These are phyloP conservation scores for Eucalyptus rudis DNA, from an alignment of 345 rosid species.

Conservation along the genomic window DNA sequence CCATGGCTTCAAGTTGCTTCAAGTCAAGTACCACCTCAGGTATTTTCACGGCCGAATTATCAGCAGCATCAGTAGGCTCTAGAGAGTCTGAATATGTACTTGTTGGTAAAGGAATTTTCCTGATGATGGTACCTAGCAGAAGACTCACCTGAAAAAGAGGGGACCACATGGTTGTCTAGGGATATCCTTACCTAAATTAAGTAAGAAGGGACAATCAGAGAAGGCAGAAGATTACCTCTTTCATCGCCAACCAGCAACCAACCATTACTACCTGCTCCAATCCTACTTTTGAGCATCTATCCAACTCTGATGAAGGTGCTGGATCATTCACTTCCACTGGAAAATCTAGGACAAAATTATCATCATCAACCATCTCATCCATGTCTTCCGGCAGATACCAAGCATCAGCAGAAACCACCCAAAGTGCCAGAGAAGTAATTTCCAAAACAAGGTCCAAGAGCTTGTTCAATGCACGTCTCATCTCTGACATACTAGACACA, in stretches of 20 bases:
- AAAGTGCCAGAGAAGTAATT: slow-evolving; percentile 79
- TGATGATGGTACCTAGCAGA: slow-evolving; percentile 76
- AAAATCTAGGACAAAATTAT: slow-evolving; percentile 33
- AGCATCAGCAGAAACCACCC: slow-evolving; percentile 99
- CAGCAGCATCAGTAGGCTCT: slow-evolving; percentile 20
- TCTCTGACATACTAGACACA: slow-evolving; percentile 44
- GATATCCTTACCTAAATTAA: background rate
- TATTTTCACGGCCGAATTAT: slow-evolving; percentile 1
- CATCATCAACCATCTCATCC: slow-evolving; percentile 73
- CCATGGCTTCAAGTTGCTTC: slow-evolving; percentile 77
- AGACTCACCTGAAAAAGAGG: slow-evolving; percentile 69
- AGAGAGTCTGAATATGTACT: slow-evolving; percentile 20
- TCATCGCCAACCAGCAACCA: slow-evolving; percentile 98
- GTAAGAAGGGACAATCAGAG: background rate
- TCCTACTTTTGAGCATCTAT: slow-evolving; percentile 13
- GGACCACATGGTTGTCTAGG: background rate
- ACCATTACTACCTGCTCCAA: slow-evolving; percentile 84
- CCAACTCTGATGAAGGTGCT: slow-evolving; percentile 18
- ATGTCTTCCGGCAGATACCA: slow-evolving; percentile 73
- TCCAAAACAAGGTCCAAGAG: slow-evolving; percentile 66
- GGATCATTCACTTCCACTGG: slow-evolving; percentile 20
- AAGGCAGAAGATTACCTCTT: slow-evolving; percentile 49
- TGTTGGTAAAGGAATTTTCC: slow-evolving; percentile 80
- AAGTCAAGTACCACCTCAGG: slow-evolving; percentile 53
- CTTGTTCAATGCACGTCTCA: slow-evolving; percentile 57